Evolutionary conservation across 352 stramenopile species (phyloP), one percentile per base, ranked within the genome.

Genomic region (Phytophthora aleatoria): DNA sequence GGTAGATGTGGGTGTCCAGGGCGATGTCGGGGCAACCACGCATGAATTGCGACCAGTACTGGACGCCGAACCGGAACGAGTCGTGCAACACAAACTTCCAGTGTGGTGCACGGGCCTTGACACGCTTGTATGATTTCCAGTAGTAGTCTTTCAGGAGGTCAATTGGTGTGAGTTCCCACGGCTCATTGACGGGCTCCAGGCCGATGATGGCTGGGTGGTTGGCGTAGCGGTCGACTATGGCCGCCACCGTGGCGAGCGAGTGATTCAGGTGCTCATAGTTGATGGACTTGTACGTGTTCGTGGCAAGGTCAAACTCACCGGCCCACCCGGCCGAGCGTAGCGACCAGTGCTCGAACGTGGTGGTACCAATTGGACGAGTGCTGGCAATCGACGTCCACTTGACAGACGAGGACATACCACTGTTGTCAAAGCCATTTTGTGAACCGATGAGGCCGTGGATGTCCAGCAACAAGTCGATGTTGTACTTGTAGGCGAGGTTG

Each of bases 51-150:
- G 69, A 80, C 83, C 82, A 92, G 63, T 81, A 86, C 57, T 87
- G 52, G 0, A 90, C 64, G 4, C 75, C 78, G 53, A 99, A 98
- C 45, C 92, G 86, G 78, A 99, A 99, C 47, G 90, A 97, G 79
- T 99, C 96, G 77, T 98, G 94, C 58, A 98, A 92, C 51, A 98
- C 88, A 64, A 97, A 98, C 67, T 98, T 98, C 96, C 96, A 99
- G 49, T 96, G 88, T 0, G 94, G 94, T 15, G 94, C 96, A 27
- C 90, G 76, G 45, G 76, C 78, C 69, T 98, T 97, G 28, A 98
- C 83, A 57, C 95, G 93, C 61, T 98, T 91, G 78, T 99, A 98
- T 42, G 88, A 91, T 71, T 98, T 95, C 94, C 93, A 98, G 80
- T 99, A 99, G 73, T 98, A 99, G 16, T 95, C 74, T 70, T 98